A percentile compares a stretch with the other conserved stretches of the same genome.
These are phyloP conservation scores for Phlebiopsis flavidoalba DNA, from an alignment of 768 basidiomycete genomes.

Conservation along the genomic window DNA sequence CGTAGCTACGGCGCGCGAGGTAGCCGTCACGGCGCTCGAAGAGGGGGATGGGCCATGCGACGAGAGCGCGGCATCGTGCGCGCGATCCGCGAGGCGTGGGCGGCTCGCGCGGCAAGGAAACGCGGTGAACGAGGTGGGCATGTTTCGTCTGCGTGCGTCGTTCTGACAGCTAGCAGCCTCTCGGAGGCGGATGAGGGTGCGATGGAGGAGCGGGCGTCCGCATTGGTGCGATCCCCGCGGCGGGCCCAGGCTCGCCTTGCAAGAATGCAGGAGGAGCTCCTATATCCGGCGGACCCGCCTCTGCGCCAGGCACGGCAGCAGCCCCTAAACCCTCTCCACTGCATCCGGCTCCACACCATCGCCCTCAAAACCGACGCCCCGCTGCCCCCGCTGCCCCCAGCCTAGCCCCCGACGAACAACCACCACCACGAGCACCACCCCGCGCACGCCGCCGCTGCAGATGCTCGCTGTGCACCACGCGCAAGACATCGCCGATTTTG, in stretches of 20 bases:
- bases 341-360: too few species aligned
- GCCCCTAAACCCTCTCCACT: too few species aligned
- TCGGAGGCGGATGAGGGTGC: neutral
- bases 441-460: neutral
- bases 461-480: neutral
- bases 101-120: constrained; percentile 3
- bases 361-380: too few species aligned
- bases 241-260: neutral
- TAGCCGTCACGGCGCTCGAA: constrained; percentile 1
- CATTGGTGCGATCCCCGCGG: neutral
- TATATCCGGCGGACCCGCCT: too few species aligned
- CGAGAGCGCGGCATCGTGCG: constrained; percentile 11
- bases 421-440: neutral
- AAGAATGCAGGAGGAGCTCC: too few species aligned
- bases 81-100: constrained; percentile 6
- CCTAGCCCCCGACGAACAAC: neutral
- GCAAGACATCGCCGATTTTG: neutral
- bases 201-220: neutral
- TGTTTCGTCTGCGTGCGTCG: neutral
- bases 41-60: neutral
- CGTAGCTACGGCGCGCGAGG: neutral
- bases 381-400: neutral
- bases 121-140: neutral
- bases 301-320: too few species aligned
- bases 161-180: neutral